phyloP scores from a whole-genome alignment of 2,329 filamentous ascomycete species.

The Juglanconis sp. region DNA sequence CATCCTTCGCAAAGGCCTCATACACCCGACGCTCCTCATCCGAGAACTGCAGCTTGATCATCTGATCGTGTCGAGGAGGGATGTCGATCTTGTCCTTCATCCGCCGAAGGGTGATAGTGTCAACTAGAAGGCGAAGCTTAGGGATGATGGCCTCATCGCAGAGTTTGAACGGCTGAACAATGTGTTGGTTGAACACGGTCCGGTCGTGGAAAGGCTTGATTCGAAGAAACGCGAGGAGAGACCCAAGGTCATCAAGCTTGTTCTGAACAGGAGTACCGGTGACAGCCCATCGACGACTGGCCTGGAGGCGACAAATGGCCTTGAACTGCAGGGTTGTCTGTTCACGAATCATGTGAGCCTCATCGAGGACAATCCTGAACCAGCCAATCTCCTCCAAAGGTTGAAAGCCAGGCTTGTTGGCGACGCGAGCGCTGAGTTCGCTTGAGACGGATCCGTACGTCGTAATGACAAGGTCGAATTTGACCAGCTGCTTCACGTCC shows the following conservation, averaged over 20 bases:
- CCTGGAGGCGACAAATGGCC: constrained; percentile 75
- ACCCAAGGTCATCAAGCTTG: constrained; percentile 82
- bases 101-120: constrained; percentile 89
- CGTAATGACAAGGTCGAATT: constrained; percentile 83
- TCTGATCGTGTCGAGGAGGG: constrained; percentile 68
- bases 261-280: constrained; percentile 97
- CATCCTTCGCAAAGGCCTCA: constrained; percentile 78
- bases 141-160: constrained; percentile 81
- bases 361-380: constrained; percentile 91
- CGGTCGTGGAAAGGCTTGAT: constrained; percentile 82
- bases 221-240: constrained; percentile 80
- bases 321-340: constrained; percentile 78
- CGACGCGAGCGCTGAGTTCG: constrained; percentile 66
- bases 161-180: constrained; percentile 81
- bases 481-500: constrained; percentile 63
- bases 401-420: constrained; percentile 55
- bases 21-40: constrained; percentile 74
- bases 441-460: constrained; percentile 87
- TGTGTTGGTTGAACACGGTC: constrained; percentile 71
- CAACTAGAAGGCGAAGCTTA: constrained; percentile 83
- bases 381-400: constrained; percentile 79
- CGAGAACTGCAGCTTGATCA: constrained; percentile 73
- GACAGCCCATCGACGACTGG: constrained; percentile 89
- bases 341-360: constrained; percentile 92
- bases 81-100: constrained; percentile 89